Base-by-base conservation (phyloP, 2,329 filamentous ascomycete species). In the Fusarium decemcellulare region DNA sequence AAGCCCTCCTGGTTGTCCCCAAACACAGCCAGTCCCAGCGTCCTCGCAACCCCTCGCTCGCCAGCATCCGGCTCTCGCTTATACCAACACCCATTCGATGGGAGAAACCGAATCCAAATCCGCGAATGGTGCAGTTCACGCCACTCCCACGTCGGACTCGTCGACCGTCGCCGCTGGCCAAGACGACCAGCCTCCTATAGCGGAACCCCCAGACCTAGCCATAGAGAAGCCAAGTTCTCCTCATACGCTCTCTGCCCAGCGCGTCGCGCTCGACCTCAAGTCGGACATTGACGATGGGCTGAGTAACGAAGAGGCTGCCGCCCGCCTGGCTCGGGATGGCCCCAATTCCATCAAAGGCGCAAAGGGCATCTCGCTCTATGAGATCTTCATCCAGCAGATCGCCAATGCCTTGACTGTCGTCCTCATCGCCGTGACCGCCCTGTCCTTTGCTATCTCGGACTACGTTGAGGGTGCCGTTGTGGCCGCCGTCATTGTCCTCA, bases 381-480 rank as follows among this genome's bases (percentile, higher is more conserved):
- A 91, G 82, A 92, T 93, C 82, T 86, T 93, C 82, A 80, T 93
- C 81, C 91, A 91, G 77, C 91, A 93, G 83, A 87, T 93, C 73
- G 92, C 91, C 71, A 93, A 93, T 82, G 92, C 91, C 82, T 83
- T 93, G 81, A 93, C 91, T 69, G 85, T 92, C 77, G 90, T 93
- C 67, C 89, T 94, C 72, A 84, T 94, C 71, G 89, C 93, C 74
- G 92, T 92, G 74, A 93, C 93, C 89, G 90, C 88, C 63, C 82
- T 89, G 63, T 90, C 88, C 51, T 92, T 91, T 80, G 88, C 85
- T 77, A 92, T 91, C 71, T 75, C 84, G 72, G 90, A 91, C 77
- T 90, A 85, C 74, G 85, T 90, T 76, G 89, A 91, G 81, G 89
- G 85, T 68, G 86, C 85, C 70, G 88, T 91, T 66, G 88, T 91